Evolutionary conservation across 2,329 filamentous ascomycete genomes (phyloP).

Genomic region (Colletotrichum limetticola): DNA sequence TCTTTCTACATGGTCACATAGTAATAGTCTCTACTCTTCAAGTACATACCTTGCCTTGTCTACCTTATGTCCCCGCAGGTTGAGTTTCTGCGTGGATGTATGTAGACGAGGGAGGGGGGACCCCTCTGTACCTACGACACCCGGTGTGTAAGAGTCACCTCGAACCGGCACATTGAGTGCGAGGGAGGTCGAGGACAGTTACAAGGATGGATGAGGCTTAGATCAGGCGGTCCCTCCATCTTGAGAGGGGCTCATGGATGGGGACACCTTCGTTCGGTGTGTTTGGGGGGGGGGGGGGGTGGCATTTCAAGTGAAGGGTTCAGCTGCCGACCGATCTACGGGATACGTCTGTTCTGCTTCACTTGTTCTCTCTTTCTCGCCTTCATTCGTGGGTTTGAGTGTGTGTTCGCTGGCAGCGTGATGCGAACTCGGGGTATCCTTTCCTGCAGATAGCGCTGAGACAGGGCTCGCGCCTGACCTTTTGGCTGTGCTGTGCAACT

Average conservation of each 20-base stretch:
- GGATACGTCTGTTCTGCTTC: neutral
- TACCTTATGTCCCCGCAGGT: neutral
- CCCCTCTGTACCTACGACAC: slow-evolving; percentile 8
- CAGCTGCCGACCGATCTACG: slow-evolving; percentile 3
- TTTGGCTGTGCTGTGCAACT: neutral
- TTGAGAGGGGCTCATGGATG: neutral
- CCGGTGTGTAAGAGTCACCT: neutral
- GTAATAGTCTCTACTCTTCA: no score
- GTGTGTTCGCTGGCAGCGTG: slow-evolving; percentile 4
- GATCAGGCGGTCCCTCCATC: slow-evolving; percentile 21
- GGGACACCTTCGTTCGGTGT: slow-evolving; percentile 13
- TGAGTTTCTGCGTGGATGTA: neutral
- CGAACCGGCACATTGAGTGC: slow-evolving; percentile 1
- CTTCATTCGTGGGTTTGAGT: neutral
- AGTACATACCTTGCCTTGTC: no score
- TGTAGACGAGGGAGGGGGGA: neutral
- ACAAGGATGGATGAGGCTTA: slow-evolving; percentile 25
- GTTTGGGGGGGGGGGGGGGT: neutral
- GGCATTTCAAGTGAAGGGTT: neutral
- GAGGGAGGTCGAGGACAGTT: neutral
- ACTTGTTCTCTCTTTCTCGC: neutral
- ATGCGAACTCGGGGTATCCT: slow-evolving; percentile 29
- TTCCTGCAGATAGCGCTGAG: slow-evolving; percentile 12
- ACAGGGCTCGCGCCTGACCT: slow-evolving; percentile 27
- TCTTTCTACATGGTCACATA: no score